Conservation (phyloP, 148 eudicot species). For the Cornus kousa region DNA sequence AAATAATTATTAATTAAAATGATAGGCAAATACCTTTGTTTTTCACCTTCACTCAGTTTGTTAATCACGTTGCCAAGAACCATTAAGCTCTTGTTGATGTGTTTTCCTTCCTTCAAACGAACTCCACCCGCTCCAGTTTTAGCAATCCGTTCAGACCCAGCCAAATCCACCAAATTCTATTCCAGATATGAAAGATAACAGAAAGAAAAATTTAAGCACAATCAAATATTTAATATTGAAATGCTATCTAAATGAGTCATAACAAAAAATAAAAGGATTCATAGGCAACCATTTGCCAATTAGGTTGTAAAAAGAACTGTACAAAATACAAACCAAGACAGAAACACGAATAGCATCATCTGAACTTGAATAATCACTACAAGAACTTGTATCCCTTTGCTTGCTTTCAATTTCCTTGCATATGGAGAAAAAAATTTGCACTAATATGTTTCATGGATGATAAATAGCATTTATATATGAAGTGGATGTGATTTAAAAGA, state of each 20-base stretch:
- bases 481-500: too few relatives aligned
- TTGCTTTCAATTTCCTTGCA: slow-evolving; percentile 91
- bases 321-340: slow-evolving; percentile 63
- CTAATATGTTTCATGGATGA: neutral
- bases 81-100: slow-evolving; percentile 95
- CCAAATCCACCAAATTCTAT: slow-evolving; percentile 91
- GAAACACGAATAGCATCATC: slow-evolving; percentile 95
- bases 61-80: slow-evolving; percentile 95
- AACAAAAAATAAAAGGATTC: too few relatives aligned
- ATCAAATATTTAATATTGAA: neutral
- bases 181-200: slow-evolving; percentile 8
- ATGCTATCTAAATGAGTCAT: neutral
- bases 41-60: slow-evolving; percentile 87
- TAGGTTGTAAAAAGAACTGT: neutral
- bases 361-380: slow-evolving; percentile 38
- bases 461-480: too few relatives aligned
- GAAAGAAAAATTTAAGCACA: neutral
- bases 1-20: neutral
- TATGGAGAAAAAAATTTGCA: neutral
- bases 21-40: slow-evolving; percentile 62
- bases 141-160: slow-evolving; percentile 95
- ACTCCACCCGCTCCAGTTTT: slow-evolving; percentile 99
- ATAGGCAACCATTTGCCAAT: too few relatives aligned
- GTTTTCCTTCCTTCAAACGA: slow-evolving; percentile 91
- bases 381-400: slow-evolving; percentile 47